These are phyloP conservation scores for Hygrophorus russula DNA, from an alignment of 768 basidiomycete genomes.

Conservation along the genomic window DNA sequence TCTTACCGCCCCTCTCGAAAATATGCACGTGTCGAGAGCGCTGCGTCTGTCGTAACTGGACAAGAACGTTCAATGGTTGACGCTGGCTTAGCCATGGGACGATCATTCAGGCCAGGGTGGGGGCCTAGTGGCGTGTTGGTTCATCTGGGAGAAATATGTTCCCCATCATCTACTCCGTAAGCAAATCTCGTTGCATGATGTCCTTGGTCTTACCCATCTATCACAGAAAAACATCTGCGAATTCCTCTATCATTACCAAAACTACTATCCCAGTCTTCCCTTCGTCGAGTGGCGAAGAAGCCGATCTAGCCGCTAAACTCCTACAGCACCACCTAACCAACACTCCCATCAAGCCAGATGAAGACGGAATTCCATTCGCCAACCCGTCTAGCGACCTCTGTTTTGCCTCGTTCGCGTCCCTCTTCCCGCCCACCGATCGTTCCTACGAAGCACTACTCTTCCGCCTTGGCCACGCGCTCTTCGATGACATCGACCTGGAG, in stretches of 20 bases:
- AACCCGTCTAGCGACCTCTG: conserved; percentile 49
- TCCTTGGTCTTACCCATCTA: conserved; percentile 2
- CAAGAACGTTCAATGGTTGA: conserved; percentile 62
- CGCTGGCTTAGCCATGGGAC: conserved; percentile 75
- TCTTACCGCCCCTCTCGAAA: conserved; percentile 69
- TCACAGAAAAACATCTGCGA: conserved; percentile 42
- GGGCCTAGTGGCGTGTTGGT: conserved; percentile 70
- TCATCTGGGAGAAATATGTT: conserved; percentile 67
- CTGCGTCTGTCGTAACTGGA: conserved; percentile 52
- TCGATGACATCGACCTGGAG: conserved; percentile 69
- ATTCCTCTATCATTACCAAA: conserved; percentile 26
- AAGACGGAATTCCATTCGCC: conserved; percentile 59
- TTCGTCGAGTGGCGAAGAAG: conserved; percentile 18
- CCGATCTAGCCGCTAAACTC: conserved; percentile 43
- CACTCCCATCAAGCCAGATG: conserved; percentile 61
- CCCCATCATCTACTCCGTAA: conserved; percentile 41
- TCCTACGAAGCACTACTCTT: conserved; percentile 74
- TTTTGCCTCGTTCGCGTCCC: conserved; percentile 66
- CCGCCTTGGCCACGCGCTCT: conserved; percentile 81
- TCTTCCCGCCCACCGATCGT: conserved; percentile 62
- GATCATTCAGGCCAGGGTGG: conserved; percentile 88
- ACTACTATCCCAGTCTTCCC: conserved; percentile 34
- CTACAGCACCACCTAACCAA: conserved; percentile 69
- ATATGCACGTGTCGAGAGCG: conserved; percentile 62
- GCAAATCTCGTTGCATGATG: conserved; percentile 15